Evolutionary conservation across 2,329 filamentous ascomycete genomes (phyloP).

Genomic region (Parastagonospora avenae): DNA sequence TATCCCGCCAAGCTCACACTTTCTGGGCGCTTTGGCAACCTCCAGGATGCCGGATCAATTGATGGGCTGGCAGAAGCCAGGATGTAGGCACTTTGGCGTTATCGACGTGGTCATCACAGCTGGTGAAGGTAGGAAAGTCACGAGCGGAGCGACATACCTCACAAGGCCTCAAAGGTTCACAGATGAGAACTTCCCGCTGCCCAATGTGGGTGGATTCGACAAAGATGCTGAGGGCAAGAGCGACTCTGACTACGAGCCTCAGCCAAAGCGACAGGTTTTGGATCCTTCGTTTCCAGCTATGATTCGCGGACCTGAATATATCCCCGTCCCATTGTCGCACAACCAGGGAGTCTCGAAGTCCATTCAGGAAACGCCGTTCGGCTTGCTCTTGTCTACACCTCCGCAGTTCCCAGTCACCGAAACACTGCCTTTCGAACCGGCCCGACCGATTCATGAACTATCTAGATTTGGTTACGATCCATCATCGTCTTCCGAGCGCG

Average conservation of each 20-base stretch:
- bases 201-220: not conserved
- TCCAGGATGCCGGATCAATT: conserved; percentile 46
- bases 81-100: conserved; percentile 40
- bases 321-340: not conserved
- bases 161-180: conserved; percentile 28
- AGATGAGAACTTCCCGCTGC: conserved; percentile 23
- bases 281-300: not conserved
- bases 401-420: no score
- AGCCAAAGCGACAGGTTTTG: conserved; percentile 9
- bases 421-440: no score
- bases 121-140: conserved; percentile 35
- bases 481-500: not conserved
- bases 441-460: no score
- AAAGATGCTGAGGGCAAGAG: conserved; percentile 12
- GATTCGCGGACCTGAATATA: not conserved
- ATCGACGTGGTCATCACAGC: conserved; percentile 47
- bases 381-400: no score
- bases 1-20: conserved; percentile 43
- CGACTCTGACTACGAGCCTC: conserved; percentile 3
- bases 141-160: conserved; percentile 23
- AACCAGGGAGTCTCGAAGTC: not conserved
- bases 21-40: conserved; percentile 45
- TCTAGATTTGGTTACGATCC: not conserved
- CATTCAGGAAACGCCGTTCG: no score
- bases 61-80: conserved; percentile 33